Evolutionary conservation across 805 yeast species (phyloP).

Genomic region (Candida hispaniensis): DNA sequence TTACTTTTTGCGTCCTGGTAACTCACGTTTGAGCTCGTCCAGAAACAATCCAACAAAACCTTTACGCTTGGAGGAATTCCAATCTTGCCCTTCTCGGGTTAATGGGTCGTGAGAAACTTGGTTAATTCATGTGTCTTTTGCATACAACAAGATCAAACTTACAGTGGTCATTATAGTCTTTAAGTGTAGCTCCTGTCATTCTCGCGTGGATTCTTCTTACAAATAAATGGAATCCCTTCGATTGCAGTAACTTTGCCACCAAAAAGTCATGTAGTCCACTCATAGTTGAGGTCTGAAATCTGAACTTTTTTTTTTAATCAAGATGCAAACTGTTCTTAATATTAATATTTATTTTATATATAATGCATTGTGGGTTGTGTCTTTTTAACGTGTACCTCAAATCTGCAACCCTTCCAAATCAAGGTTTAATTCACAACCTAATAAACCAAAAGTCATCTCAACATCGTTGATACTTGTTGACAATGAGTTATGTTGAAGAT

Average conservation of each 20-base stretch:
- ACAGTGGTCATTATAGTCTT: constrained; percentile 8
- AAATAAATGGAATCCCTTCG: constrained; percentile 12
- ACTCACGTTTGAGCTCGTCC: constrained; percentile 12
- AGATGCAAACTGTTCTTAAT: too few species aligned
- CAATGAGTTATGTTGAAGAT: constrained; percentile 13
- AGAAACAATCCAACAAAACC: constrained; percentile 10
- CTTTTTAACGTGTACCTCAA: too few species aligned
- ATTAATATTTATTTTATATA: too few species aligned
- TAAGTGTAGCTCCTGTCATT: constrained; percentile 5
- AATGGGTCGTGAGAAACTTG: constrained; percentile 13
- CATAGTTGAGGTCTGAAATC: too few species aligned
- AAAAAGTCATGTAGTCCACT: constrained; percentile 13
- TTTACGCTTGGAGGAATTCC: constrained; percentile 4
- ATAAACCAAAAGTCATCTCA: too few species aligned
- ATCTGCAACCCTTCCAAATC: too few species aligned
- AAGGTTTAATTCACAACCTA: too few species aligned
- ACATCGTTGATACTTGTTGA: too few species aligned
- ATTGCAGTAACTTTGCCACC: constrained; percentile 8
- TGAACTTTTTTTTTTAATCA: too few species aligned
- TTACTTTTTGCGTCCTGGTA: too few species aligned
- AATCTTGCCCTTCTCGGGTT: constrained; percentile 8
- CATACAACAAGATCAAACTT: constrained; percentile 1
- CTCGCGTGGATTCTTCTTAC: constrained; percentile 12
- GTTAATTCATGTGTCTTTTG: constrained; percentile 1
- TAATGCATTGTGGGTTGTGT: too few species aligned